phyloP scores from a whole-genome alignment of 2,329 filamentous ascomycete species.

The Diaporthe sp. region DNA sequence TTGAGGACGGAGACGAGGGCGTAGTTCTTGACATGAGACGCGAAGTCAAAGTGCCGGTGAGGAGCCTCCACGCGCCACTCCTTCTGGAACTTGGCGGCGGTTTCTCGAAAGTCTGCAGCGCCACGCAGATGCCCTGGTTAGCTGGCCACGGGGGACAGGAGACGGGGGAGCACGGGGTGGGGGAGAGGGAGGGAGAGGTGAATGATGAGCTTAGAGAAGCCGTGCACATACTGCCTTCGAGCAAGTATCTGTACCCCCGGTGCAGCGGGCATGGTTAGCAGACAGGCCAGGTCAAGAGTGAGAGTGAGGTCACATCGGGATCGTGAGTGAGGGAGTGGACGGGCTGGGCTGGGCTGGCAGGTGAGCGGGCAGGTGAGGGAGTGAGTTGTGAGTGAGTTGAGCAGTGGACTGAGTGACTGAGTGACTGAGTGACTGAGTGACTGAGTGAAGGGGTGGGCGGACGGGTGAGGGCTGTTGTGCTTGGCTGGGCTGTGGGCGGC shows the following conservation, averaged over 20 bases:
- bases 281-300: constrained; percentile 45
- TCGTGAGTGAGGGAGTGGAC: constrained; percentile 7
- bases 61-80: constrained; percentile 76
- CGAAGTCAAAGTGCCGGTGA: constrained; percentile 74
- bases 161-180: constrained; percentile 2
- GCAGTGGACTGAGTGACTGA: not conserved
- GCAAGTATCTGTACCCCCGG: constrained; percentile 63
- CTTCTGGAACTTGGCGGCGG: constrained; percentile 76
- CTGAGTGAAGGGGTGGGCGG: not conserved
- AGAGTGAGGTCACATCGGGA: constrained; percentile 36
- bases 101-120: constrained; percentile 74
- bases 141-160: constrained; percentile 40
- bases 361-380: not conserved
- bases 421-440: not conserved
- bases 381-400: not conserved
- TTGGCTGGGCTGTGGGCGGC: constrained; percentile 29
- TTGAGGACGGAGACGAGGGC: constrained; percentile 74
- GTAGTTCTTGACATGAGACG: constrained; percentile 74
- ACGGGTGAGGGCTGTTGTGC: constrained; percentile 10
- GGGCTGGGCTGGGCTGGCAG: not conserved
- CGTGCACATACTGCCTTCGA: constrained; percentile 71
- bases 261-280: constrained; percentile 35
- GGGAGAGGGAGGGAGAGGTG: constrained; percentile 35
- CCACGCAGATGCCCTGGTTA: constrained; percentile 50
- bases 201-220: constrained; percentile 10